A percentile compares a stretch with the other conserved stretches of the same genome.
Evolutionary conservation across 2,329 filamentous ascomycete genomes (phyloP).

Genomic region (Fusarium continuum): DNA sequence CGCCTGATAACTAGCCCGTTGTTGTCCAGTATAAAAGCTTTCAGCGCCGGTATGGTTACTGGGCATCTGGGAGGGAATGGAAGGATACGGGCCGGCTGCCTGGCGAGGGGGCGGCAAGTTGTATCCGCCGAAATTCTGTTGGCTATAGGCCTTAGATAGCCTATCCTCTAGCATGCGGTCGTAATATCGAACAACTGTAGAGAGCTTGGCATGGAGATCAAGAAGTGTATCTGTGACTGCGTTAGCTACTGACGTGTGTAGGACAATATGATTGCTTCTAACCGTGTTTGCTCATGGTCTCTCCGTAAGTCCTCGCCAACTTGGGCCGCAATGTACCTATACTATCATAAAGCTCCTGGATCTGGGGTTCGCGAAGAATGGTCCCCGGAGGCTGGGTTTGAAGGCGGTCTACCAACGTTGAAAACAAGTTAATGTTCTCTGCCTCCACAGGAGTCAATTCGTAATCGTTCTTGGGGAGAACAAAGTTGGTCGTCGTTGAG

Average conservation of each 20-base stretch:
- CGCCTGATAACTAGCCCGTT: conserved; percentile 60
- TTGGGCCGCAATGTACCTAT: conserved; percentile 95
- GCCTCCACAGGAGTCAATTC: conserved; percentile 93
- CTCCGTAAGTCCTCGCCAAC: conserved; percentile 92
- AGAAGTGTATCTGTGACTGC: conserved; percentile 78
- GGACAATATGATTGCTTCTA: conserved; percentile 43
- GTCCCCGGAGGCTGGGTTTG: conserved; percentile 96
- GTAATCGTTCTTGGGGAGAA: conserved; percentile 87
- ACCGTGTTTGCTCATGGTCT: conserved; percentile 99
- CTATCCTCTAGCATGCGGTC: conserved; percentile 98
- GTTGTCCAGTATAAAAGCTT: conserved; percentile 81
- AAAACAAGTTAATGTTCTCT: conserved; percentile 96
- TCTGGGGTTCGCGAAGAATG: conserved; percentile 95
- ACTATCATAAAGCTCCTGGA: conserved; percentile 97
- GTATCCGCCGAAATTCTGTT: conserved; percentile 76
- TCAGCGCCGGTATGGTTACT: conserved; percentile 68
- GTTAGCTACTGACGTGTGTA: conserved; percentile 23
- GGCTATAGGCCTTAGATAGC: conserved; percentile 89
- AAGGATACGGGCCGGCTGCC: conserved; percentile 74
- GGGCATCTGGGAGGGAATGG: conserved; percentile 66
- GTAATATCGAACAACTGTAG: conserved; percentile 96
- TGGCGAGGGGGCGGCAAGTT: conserved; percentile 62
- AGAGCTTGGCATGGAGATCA: conserved; percentile 93
- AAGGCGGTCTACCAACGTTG: conserved; percentile 90
- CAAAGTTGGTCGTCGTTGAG: conserved; percentile 57